phyloP scores from a whole-genome alignment of 1,284 basidiomycete genomes.

The Cutaneotrichosporon arboriforme region DNA sequence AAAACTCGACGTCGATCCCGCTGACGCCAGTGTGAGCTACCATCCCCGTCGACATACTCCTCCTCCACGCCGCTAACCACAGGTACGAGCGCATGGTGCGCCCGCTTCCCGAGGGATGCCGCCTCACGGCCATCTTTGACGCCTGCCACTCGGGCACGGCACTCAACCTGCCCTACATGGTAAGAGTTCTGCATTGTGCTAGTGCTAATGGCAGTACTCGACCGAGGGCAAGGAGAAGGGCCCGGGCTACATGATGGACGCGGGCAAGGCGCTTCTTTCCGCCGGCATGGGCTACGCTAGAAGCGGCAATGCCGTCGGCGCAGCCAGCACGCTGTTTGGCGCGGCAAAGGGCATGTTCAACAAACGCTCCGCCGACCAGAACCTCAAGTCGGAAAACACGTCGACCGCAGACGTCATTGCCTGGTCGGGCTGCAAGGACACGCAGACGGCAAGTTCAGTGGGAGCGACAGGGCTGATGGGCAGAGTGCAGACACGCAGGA shows the following conservation, averaged over 20 bases:
- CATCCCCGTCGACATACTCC: background rate
- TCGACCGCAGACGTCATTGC: slow-evolving; percentile 65
- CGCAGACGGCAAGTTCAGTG: slow-evolving; percentile 57
- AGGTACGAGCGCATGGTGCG: slow-evolving; percentile 54
- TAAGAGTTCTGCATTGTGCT: slow-evolving; percentile 4
- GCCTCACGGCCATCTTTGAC: slow-evolving; percentile 84
- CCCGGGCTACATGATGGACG: slow-evolving; percentile 72
- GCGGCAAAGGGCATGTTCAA: slow-evolving; percentile 17
- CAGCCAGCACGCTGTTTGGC: slow-evolving; percentile 53
- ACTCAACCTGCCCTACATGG: slow-evolving; percentile 51
- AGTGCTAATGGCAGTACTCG: slow-evolving; percentile 56
- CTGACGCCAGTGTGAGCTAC: slow-evolving; percentile 10
- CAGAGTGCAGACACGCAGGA: slow-evolving; percentile 71
- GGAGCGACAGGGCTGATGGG: background rate
- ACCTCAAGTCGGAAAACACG: slow-evolving; percentile 53
- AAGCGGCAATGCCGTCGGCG: slow-evolving; percentile 66
- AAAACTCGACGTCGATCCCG: background rate
- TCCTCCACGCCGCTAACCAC: slow-evolving; percentile 9
- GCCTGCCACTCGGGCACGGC: slow-evolving; percentile 48
- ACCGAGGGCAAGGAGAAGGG: slow-evolving; percentile 93
- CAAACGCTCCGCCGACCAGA: slow-evolving; percentile 28
- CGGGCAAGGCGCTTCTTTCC: slow-evolving; percentile 65
- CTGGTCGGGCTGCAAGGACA: slow-evolving; percentile 88
- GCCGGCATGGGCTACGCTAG: slow-evolving; percentile 46
- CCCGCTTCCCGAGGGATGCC: slow-evolving; percentile 73